Evolutionary conservation across 306 rosid species (phyloP).

Genomic region (Pterocarpus santalinus): DNA sequence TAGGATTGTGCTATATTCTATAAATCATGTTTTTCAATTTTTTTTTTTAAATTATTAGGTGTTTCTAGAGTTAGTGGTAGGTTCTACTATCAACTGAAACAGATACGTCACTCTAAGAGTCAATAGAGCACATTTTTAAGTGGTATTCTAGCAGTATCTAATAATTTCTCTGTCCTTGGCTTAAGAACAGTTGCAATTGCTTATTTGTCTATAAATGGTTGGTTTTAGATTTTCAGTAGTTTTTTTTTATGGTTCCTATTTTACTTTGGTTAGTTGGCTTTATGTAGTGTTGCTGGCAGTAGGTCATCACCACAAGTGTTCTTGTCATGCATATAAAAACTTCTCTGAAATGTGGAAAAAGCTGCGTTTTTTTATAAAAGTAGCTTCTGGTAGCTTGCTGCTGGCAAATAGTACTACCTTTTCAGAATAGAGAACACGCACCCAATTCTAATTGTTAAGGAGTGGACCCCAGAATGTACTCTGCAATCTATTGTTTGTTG

Average conservation of each 20-base stretch:
- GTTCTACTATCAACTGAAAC: too few relatives aligned
- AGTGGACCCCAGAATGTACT: constrained; percentile 43
- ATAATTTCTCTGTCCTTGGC: not conserved
- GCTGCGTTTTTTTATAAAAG: constrained; percentile 38
- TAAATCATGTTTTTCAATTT: too few relatives aligned
- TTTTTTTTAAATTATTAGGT: too few relatives aligned
- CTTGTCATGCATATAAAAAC: constrained; percentile 26
- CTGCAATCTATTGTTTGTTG: constrained; percentile 45
- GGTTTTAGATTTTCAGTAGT: constrained; percentile 38
- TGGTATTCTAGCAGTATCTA: too few relatives aligned
- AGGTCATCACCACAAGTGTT: constrained; percentile 7
- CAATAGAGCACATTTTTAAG: too few relatives aligned
- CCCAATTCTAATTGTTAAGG: constrained; percentile 29
- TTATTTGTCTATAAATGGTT: constrained; percentile 35
- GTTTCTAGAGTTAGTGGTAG: too few relatives aligned
- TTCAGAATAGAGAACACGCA: constrained; percentile 42
- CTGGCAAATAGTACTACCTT: constrained; percentile 33
- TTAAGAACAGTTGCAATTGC: constrained; percentile 20
- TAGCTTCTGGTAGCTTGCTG: constrained; percentile 35
- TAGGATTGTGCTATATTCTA: too few relatives aligned
- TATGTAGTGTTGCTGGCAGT: constrained; percentile 36
- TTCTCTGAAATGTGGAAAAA: constrained; percentile 38
- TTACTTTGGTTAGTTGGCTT: constrained; percentile 36
- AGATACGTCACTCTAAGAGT: too few relatives aligned
- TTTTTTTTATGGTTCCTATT: constrained; percentile 36